Evolutionary conservation across 345 rosid genomes (phyloP).

Genomic region (Syzygium aromaticum): DNA sequence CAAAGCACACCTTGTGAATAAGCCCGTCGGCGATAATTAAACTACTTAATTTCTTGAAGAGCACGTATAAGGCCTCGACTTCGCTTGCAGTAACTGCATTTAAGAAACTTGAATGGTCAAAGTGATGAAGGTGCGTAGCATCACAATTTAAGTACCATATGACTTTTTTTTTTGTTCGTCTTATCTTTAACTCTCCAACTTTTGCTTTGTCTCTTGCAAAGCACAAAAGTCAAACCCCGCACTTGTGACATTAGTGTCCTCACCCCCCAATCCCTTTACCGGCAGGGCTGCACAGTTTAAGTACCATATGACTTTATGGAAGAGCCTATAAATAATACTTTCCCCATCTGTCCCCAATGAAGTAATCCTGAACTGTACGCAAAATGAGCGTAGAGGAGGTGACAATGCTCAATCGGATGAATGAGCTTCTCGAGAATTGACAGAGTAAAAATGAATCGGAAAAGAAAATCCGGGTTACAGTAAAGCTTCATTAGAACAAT

Average conservation of each 20-base stretch:
- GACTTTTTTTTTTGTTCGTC: too few species aligned
- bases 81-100: slow-evolving; percentile 71
- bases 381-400: neutral
- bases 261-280: too few species aligned
- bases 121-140: too few species aligned
- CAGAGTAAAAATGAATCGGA: neutral
- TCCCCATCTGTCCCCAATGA: neutral
- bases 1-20: slow-evolving; percentile 67
- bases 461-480: neutral
- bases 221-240: too few species aligned
- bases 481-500: neutral
- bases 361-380: neutral
- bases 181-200: too few species aligned
- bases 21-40: slow-evolving; percentile 68
- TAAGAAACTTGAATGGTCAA: too few species aligned
- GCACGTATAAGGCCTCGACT: slow-evolving; percentile 76
- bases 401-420: neutral
- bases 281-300: too few species aligned
- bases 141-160: neutral
- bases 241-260: too few species aligned
- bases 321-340: neutral
- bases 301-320: neutral
- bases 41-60: slow-evolving; percentile 76
- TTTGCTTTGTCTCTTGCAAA: too few species aligned
- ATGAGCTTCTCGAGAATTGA: neutral